These are phyloP conservation scores for Hapsidospora chrysogenum DNA, from an alignment of 495 filamentous ascomycete genomes.

Conservation along the genomic window DNA sequence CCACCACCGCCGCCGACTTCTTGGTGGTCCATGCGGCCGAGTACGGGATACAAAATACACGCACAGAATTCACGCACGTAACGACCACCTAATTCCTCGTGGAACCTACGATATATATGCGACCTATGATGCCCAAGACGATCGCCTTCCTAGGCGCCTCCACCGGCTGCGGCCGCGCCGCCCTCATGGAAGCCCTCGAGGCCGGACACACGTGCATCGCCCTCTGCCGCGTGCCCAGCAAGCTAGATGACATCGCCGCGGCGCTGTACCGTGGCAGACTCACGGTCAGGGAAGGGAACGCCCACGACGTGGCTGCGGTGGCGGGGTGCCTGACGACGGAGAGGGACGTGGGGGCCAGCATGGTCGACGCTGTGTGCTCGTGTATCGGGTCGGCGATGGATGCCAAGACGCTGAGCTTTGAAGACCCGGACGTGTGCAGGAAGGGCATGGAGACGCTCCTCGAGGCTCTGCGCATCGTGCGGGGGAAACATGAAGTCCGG, in stretches of 20 bases:
- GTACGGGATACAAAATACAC: too few relatives aligned
- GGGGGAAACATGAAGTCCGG: too few relatives aligned
- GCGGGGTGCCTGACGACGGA: constrained; percentile 11
- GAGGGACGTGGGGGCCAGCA: too few relatives aligned
- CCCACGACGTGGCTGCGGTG: constrained; percentile 19
- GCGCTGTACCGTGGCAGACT: constrained; percentile 15
- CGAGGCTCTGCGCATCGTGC: constrained; percentile 11
- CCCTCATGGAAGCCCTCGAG: constrained; percentile 22
- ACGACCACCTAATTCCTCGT: too few relatives aligned
- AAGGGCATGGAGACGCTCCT: constrained; percentile 24
- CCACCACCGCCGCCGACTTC: too few relatives aligned
- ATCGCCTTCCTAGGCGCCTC: constrained; percentile 29
- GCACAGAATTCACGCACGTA: too few relatives aligned
- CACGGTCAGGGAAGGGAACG: constrained; percentile 25
- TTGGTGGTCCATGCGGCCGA: too few relatives aligned
- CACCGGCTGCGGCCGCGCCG: constrained; percentile 16
- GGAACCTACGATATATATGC: too few relatives aligned
- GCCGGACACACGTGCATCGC: constrained; percentile 22
- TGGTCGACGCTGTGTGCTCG: constrained; percentile 16
- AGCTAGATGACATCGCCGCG: constrained; percentile 26
- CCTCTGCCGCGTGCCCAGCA: constrained; percentile 34
- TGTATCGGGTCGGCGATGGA: constrained; percentile 14
- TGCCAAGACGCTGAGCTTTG: constrained; percentile 10
- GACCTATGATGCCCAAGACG: constrained; percentile 3
- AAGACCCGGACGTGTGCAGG: constrained; percentile 34